phyloP scores from a whole-genome alignment of 768 basidiomycete species.

The Lyophyllum shimeji region DNA sequence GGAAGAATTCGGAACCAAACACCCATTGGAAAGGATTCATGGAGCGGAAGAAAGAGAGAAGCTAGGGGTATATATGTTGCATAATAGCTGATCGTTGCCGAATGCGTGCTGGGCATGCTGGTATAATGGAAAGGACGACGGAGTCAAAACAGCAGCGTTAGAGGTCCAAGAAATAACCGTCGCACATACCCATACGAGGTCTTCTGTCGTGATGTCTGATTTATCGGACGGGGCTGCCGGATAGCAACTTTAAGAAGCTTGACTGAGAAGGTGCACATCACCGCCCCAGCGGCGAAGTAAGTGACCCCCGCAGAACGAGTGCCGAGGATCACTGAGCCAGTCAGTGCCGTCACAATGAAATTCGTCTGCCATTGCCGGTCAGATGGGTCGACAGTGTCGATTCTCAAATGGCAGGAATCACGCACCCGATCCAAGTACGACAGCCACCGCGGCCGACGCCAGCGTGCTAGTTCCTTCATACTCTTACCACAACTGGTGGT shows the following conservation, averaged over 20 bases:
- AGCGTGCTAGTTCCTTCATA: constrained; percentile 2
- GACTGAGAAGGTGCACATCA: constrained; percentile 54
- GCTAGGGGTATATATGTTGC: constrained; percentile 61
- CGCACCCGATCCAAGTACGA: constrained; percentile 41
- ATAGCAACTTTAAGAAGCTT: constrained; percentile 62
- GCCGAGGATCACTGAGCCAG: constrained; percentile 50
- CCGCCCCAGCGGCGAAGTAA: constrained; percentile 60
- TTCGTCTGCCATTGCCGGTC: constrained; percentile 46
- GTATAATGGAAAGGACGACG: background rate
- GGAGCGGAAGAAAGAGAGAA: constrained; percentile 56
- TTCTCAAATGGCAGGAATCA: background rate
- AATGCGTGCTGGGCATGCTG: constrained; percentile 87
- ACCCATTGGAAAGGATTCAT: constrained; percentile 47
- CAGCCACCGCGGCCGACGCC: constrained; percentile 26
- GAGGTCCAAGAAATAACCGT: background rate
- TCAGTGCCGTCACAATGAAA: constrained; percentile 50
- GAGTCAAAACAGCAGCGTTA: background rate
- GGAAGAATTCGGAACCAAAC: constrained; percentile 40
- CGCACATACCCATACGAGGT: constrained; percentile 63
- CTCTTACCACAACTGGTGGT: background rate
- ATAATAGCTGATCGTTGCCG: constrained; percentile 65
- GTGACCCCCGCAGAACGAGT: constrained; percentile 61
- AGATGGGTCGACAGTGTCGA: background rate
- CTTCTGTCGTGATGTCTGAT: constrained; percentile 40
- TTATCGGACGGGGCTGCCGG: constrained; percentile 61